phyloP scores from a whole-genome alignment of 2,329 filamentous ascomycete species.

The Atkinsonella texensis region DNA sequence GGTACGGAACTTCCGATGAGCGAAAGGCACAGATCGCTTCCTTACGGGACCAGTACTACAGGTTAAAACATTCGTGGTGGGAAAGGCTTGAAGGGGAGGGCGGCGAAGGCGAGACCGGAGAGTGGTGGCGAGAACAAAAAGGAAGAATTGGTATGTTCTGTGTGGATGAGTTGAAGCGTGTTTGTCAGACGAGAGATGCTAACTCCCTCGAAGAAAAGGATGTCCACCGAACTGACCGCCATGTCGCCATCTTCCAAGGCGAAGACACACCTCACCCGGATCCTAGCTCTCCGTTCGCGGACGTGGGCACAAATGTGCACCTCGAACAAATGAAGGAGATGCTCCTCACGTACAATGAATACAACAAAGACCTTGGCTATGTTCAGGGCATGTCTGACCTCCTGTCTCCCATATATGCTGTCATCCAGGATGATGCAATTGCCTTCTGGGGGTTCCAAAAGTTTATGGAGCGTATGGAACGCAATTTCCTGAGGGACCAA shows the following conservation, averaged over 20 bases:
- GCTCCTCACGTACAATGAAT: constrained; percentile 96
- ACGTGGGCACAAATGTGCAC: constrained; percentile 89
- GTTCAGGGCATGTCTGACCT: constrained; percentile 99
- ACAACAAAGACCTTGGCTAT: constrained; percentile 89
- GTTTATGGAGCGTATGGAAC: constrained; percentile 97
- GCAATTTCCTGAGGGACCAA: constrained; percentile 91
- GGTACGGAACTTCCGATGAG: constrained; percentile 83
- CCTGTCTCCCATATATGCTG: constrained; percentile 88
- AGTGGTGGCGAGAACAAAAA: constrained; percentile 96
- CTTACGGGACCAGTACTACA: constrained; percentile 83
- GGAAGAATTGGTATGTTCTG: constrained; percentile 67
- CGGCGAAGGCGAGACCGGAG: constrained; percentile 67
- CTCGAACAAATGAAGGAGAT: constrained; percentile 99
- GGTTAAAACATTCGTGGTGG: constrained; percentile 94
- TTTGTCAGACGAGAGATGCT: constrained; percentile 4
- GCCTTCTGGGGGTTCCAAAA: constrained; percentile 94
- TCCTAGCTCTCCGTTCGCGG: constrained; percentile 87
- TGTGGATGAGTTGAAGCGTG: neutral
- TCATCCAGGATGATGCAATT: constrained; percentile 92
- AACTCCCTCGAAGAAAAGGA: constrained; percentile 67
- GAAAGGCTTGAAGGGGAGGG: constrained; percentile 77
- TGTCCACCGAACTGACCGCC: constrained; percentile 91
- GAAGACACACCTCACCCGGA: constrained; percentile 96
- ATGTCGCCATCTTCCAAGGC: constrained; percentile 87
- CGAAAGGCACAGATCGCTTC: constrained; percentile 73